Base-by-base conservation (phyloP, 306 rosid genomes). In the Medicago ruthenica region DNA sequence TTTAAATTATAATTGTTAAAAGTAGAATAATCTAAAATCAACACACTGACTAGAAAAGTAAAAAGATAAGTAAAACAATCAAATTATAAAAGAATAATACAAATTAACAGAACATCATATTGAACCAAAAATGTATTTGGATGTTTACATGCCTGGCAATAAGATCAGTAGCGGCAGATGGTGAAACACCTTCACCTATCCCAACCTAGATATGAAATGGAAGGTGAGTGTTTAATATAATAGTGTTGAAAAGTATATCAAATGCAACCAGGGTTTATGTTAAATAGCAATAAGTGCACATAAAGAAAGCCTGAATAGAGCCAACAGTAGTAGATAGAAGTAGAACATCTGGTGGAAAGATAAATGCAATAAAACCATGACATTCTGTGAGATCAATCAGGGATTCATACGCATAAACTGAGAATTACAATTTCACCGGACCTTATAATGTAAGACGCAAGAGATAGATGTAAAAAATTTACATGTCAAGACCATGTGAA, bases 151-250 rank as follows among this genome's bases (percentile, higher is more conserved):
- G 92, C 98, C 97, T 95, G 89, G 98, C 99, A 73, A 95, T 95
- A 60, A 95, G 90, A 85, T 95, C 97, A 16, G 98, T 95, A 77
- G 99, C 99, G 63, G 99, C 96, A 4, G 98, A 90, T n/a, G 99
- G 99, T 75, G 99, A 95, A 85, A 95, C 97, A 10, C 97, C 99
- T 88, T 95, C 99, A n/a, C 99, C 99, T 54, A 95, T 92, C 59
- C 99, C 99, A 83, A 95, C 99, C 99, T 95, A 84, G 27, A 81
- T 39, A 76, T 73, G 59, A 54, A 76, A 83, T 13, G 39, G 68
- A 76, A 75, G 69, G 59, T 40, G 73, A 78, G 20, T 69, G 37
- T 81, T 75, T 10, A 54, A 18, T 15, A 48, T 63, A 84, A 44
- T 71, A 65, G 9, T 51, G 24, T 51, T 53, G 76, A 65, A 70